phyloP scores from a whole-genome alignment of 169 alveolate species.

The Plasmodium billcollinsi region DNA sequence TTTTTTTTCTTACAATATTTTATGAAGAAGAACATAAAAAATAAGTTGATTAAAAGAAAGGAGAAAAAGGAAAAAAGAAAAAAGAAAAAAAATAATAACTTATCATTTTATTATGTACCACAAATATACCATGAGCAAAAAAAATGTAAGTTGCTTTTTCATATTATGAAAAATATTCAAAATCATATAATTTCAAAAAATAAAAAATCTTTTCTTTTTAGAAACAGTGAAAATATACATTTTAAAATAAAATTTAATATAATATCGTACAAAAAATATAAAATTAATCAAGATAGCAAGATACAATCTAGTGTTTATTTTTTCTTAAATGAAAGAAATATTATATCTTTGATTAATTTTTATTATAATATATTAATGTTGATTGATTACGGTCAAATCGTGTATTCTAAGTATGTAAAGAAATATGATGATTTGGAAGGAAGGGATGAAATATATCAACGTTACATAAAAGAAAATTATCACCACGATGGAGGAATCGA shows the following conservation, averaged over 20 bases:
- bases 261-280: neutral
- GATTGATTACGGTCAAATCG: neutral
- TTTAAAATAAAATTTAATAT: neutral
- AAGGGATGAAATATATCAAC: neutral
- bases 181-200: neutral
- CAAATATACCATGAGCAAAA: neutral
- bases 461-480: neutral
- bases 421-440: neutral
- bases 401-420: no score
- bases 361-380: neutral
- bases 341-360: neutral
- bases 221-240: no score
- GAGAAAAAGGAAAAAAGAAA: neutral
- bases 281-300: neutral
- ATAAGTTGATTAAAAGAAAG: neutral
- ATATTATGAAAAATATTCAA: neutral
- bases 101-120: neutral
- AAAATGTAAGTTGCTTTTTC: neutral
- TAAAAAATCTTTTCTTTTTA: neutral
- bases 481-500: neutral
- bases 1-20: no score
- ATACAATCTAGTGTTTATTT: conserved; percentile 9
- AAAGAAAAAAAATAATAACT: neutral
- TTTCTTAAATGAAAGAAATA: conserved; percentile 9
- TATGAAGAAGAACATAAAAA: no score